Evolutionary conservation across 345 rosid genomes (phyloP).

Genomic region (Xanthoceras sorbifolium): DNA sequence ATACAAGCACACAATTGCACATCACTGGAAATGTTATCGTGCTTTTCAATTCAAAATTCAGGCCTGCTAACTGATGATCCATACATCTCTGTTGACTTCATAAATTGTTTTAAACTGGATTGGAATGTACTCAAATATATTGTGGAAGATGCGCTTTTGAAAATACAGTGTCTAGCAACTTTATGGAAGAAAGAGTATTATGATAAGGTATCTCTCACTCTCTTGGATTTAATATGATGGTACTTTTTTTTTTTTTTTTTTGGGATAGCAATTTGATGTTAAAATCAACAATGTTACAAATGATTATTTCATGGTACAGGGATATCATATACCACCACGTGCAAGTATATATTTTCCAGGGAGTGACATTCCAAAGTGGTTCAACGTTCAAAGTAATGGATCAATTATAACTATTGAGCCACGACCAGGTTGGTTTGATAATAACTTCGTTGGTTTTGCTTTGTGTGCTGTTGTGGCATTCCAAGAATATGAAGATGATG

Average conservation of each 20-base stretch:
- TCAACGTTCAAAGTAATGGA: background rate
- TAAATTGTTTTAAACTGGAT: background rate
- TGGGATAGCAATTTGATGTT: no score
- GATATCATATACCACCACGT: rapidly evolving
- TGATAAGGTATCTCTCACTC: background rate
- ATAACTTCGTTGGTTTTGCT: background rate
- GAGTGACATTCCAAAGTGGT: constrained; percentile 19
- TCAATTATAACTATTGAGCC: constrained; percentile 1
- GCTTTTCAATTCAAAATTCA: background rate
- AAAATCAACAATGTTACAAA: no score
- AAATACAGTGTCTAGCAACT: background rate
- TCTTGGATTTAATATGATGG: background rate
- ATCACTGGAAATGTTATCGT: background rate
- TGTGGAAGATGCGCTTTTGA: background rate
- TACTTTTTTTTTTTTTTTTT: no score
- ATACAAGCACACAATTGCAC: background rate
- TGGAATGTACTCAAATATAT: background rate
- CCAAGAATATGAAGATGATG: background rate
- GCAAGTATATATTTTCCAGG: background rate
- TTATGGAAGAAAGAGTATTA: background rate
- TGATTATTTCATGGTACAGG: background rate
- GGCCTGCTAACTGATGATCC: no score
- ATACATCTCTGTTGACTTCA: background rate
- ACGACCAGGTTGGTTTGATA: background rate
- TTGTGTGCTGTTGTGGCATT: constrained; percentile 6